phyloP scores from a whole-genome alignment of 371 early-diverging fungal genomes.

The Zopfochytrium polystomum region DNA sequence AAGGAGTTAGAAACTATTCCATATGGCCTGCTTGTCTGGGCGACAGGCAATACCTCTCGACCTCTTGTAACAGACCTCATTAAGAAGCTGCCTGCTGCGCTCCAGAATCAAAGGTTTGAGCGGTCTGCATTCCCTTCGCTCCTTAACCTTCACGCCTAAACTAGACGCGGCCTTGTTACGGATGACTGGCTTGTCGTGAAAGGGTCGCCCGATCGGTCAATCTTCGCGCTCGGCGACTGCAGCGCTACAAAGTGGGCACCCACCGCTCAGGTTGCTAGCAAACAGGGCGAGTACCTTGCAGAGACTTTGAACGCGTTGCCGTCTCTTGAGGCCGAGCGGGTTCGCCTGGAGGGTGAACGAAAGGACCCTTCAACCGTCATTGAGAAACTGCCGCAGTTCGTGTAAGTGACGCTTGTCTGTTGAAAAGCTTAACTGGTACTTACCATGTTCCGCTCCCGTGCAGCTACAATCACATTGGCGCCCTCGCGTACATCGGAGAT shows the following conservation, averaged over 20 bases:
- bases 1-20: constrained; percentile 64
- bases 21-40: constrained; percentile 90
- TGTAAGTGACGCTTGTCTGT: constrained; percentile 20
- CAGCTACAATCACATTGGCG: constrained; percentile 65
- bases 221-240: constrained; percentile 87
- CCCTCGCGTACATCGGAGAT: constrained; percentile 85
- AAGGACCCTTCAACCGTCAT: constrained; percentile 35
- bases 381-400: constrained; percentile 66
- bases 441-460: background rate
- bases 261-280: constrained; percentile 90
- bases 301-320: constrained; percentile 49
- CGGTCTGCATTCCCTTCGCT: too few relatives aligned
- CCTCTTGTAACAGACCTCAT: constrained; percentile 74
- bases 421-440: constrained; percentile 15
- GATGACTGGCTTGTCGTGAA: constrained; percentile 79
- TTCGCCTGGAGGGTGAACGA: constrained; percentile 22
- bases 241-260: constrained; percentile 83
- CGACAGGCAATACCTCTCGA: constrained; percentile 89
- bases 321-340: constrained; percentile 25
- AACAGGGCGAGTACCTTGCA: constrained; percentile 85
- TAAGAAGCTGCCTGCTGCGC: constrained; percentile 57
- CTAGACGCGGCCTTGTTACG: constrained; percentile 77
- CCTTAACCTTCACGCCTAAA: too few relatives aligned
- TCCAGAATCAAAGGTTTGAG: constrained; percentile 75
- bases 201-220: constrained; percentile 55